Base-by-base conservation (phyloP, 164 flowering plant species). In the Aristolochia californica region DNA sequence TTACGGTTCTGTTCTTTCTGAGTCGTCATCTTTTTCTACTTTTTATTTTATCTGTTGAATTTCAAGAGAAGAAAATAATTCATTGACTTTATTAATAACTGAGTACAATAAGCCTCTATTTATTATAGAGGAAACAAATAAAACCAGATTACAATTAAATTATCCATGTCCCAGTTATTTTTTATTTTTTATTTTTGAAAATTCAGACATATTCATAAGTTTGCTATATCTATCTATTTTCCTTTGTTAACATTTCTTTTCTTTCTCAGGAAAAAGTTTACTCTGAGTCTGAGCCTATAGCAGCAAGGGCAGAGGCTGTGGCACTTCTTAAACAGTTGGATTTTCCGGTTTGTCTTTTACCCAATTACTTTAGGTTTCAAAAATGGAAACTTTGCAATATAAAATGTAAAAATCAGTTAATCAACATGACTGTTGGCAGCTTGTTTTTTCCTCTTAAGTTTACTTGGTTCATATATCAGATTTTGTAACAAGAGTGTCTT, bases 281-380 rank as follows among this genome's bases (percentile, higher is more conserved):
- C 64, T 84, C 91, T 53, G 97, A 94, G 74, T 74, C 88, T 55
- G 99, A 90, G 74, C 80, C 93, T 49, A 77, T 83, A 52, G 87
- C 85, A 61, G 71, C 81, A 61, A 86, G 96, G 68, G 96, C 99
- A 50, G 96, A 94, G 74, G 91, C 99, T 75, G 95, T 83, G 27
- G 69, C 83, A 70, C 95, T 94, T 76, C 87, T 94, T 44, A 90
- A 83, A 77, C 91, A 80, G 69, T 73, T 94, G 75, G 75, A 82
- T 73, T 80, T 83, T 56, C 99, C 89, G 83, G 99, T 94, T 70
- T 55, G 90, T 78, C 58, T 74, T 34, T 50, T 20, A 43, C 22
- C 59, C 40, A 34, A 34, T 34, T 34, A 4, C 10, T 34, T 34
- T 34, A 34, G 7, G 40, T 34, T 34, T 34, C 40, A 34, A 34